Evolutionary conservation across 2,329 filamentous ascomycete species (phyloP).

Genomic region (Beauveria asiatica): DNA sequence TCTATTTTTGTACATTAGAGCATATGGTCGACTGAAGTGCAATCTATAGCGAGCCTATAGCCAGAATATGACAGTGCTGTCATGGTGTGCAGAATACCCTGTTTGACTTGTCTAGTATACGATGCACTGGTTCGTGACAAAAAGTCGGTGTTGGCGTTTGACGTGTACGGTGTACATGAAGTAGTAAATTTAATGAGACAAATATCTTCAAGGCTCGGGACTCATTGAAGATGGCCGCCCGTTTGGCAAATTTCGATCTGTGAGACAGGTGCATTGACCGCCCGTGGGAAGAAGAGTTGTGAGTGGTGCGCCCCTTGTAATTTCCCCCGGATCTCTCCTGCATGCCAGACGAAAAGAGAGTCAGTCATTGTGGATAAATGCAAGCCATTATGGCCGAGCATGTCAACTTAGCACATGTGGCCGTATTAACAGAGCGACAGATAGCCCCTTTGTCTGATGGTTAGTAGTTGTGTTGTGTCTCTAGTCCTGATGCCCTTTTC

Average conservation of each 20-base stretch:
- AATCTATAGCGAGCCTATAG: not conserved
- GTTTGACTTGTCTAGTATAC: not conserved
- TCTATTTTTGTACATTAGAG: slow-evolving; percentile 4
- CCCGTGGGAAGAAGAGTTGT: not conserved
- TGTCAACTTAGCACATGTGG: not conserved
- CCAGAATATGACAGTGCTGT: not conserved
- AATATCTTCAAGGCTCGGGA: not conserved
- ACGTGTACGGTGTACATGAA: too few relatives aligned
- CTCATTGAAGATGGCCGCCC: not conserved
- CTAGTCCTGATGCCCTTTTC: not conserved
- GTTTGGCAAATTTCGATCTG: not conserved
- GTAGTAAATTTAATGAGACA: not conserved
- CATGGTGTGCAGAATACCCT: not conserved
- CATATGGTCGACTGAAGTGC: not conserved
- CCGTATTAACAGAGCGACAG: not conserved
- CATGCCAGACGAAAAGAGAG: slow-evolving; percentile 2
- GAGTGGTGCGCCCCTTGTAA: not conserved
- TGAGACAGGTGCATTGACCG: slow-evolving; percentile 1
- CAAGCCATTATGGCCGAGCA: not conserved
- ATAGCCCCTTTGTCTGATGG: not conserved
- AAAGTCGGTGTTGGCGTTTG: not conserved
- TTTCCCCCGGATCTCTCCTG: slow-evolving; percentile 2
- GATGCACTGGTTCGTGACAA: not conserved
- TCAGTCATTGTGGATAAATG: not conserved
- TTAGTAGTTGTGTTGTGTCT: not conserved